A percentile compares a stretch with the other conserved stretches of the same genome.
Conservation (phyloP, 768 basidiomycete genomes). For the Daedaleopsis nitida region DNA sequence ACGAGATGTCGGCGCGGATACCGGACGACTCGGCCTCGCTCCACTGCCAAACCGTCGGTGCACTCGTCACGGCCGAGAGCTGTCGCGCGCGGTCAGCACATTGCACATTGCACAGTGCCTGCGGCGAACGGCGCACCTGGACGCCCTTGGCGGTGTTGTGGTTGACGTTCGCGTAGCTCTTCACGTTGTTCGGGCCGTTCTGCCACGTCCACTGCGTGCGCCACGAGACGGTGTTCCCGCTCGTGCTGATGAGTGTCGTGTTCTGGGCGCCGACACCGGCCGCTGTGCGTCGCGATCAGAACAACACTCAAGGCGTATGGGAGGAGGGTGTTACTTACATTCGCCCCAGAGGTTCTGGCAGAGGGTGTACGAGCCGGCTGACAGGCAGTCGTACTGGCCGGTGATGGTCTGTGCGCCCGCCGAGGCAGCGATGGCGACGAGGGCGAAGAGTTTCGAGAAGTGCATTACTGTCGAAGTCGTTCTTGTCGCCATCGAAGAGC, state of each 20-base stretch:
- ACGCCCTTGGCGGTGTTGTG: slow-evolving; percentile 51
- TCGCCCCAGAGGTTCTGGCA: slow-evolving; percentile 63
- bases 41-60: slow-evolving; percentile 57
- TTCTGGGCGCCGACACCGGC: slow-evolving; percentile 50
- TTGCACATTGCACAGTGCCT: too few species aligned
- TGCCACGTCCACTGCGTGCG: slow-evolving; percentile 56
- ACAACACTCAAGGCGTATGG: background rate
- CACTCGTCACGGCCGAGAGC: slow-evolving; percentile 36
- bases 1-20: slow-evolving; percentile 59
- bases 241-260: slow-evolving; percentile 45
- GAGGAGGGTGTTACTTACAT: slow-evolving; percentile 30
- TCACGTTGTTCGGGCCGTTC: slow-evolving; percentile 51
- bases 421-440: slow-evolving; percentile 17
- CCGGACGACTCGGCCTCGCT: slow-evolving; percentile 40
- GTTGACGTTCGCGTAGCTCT: slow-evolving; percentile 57
- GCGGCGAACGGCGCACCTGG: slow-evolving; percentile 32
- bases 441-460: slow-evolving; percentile 10
- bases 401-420: slow-evolving; percentile 42
- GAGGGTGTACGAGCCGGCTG: slow-evolving; percentile 50
- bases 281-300: slow-evolving; percentile 24
- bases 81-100: background rate
- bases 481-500: background rate
- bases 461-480: slow-evolving; percentile 1
- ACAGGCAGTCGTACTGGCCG: slow-evolving; percentile 44
- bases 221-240: slow-evolving; percentile 50